Evolutionary conservation across 805 yeast species (phyloP), one percentile per base, ranked within the genome.

Genomic region (Danielia reshetovae): DNA sequence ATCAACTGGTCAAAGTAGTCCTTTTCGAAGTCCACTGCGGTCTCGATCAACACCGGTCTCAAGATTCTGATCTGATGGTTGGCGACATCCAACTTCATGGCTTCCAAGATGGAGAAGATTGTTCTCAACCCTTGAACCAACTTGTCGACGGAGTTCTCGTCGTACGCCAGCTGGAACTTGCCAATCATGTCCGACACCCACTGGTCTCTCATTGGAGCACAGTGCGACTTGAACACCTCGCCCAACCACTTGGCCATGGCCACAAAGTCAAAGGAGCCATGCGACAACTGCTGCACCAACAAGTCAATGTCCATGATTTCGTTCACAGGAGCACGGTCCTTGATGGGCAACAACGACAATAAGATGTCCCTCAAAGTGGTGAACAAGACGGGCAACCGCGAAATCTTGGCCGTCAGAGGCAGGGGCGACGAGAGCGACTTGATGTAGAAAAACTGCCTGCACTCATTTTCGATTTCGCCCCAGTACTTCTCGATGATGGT

Each of bases 11-110:
- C 65, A 55, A 82, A 85, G 60, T 87, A 87, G 56, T 85, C 95
- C 49, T 79, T 79, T 62, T 89, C 97, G 52, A 89, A 85, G 40
- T 84, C 89, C 9, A 84, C 82, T 2, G 96, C 93, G 23, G 93
- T 85, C 49, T 86, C 88, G 38, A 87, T 77, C 30, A 90, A 68
- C 2, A 83, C 81, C 2, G 96, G 95, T 51, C 96, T 72, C 35
- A 88, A 65, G 14, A 86, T 77, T 46, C 95, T 72, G 35, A 90
- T 85, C 61, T 89, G 96, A 55, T 89, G 96, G 60, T 89, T 89
- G 11, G 97, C 96, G 36, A 88, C 93, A 53, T 90, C 97, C 42
- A 89, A 68, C 57, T 89, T 90, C 95, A 89, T 88, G 8, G 95
- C 90, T 58, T 89, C 97, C 43, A 90, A 67, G 38, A 90, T 82